Base-by-base conservation (phyloP, 352 stramenopile genomes). In the Aphanomyces invadans region DNA sequence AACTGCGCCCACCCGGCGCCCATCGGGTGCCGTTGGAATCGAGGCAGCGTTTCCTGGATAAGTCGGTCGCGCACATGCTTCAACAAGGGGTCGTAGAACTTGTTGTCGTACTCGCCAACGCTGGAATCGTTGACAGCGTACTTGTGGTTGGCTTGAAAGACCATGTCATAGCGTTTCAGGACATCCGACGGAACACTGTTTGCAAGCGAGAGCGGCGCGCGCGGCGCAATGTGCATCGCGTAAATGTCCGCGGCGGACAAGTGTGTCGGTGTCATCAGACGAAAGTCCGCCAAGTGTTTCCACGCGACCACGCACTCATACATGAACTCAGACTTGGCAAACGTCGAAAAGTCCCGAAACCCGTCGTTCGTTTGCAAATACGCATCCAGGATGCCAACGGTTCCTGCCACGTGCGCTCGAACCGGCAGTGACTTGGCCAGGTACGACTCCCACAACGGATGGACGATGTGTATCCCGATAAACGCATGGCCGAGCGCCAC, bases 81-180 rank as follows among this genome's bases (percentile, higher is more conserved):
- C 29, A 59, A 28, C 15, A 67, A 31, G 11, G 21, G 5, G 25
- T 67, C 48, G 32, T 57, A 67, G 45, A 25, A 67, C 4, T 53
- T n/a, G 17, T 12, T 4, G 21, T 67, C 59, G 10, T 32, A 44
- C 5, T 15, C 19, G 11, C 1, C 25, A 10, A 19, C 17, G 12
- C 45, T 44, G n/a, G 60, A 44, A n/a, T n/a, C n/a, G 42, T 59
- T n/a, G 33, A 67, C 33, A 32, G 53, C 63, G 51, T 71, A 73
- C 51, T 73, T 73, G 32, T 65, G 28, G 33, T 59, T 68, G 33
- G 60, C 59, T 5, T 33, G 49, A 17, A 72, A 23, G 0, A 53
- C 62, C 31, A 65, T 29, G 29, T 52, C 48, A 31, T 70, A 64
- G 25, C 55, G 55, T 9, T 33, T 45, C 23, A 49, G n/a, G 1